Evolutionary conservation across 1,284 basidiomycete genomes (phyloP).

Genomic region (Acaromyces ingoldii): DNA sequence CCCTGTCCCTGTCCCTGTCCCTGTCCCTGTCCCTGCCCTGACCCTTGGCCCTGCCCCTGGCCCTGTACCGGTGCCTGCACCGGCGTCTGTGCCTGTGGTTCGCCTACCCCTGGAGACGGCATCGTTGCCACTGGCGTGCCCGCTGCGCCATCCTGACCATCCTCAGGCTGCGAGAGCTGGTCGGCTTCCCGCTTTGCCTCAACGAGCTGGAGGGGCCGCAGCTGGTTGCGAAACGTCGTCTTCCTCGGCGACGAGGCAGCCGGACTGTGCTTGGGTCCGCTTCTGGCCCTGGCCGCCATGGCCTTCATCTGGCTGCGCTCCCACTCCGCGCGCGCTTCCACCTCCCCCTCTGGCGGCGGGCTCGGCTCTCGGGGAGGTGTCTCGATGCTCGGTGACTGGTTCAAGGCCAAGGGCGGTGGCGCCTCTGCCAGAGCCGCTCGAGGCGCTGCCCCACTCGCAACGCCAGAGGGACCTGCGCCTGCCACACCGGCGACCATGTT

Average conservation of each 20-base stretch:
- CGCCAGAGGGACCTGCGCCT: neutral
- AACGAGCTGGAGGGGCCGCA: slow-evolving; percentile 34
- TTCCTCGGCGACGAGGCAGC: neutral
- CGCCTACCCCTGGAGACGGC: too few species aligned
- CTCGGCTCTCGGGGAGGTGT: slow-evolving; percentile 30
- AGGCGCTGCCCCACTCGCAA: neutral
- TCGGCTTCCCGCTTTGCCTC: slow-evolving; percentile 14
- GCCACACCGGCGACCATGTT: neutral
- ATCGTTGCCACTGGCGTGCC: too few species aligned
- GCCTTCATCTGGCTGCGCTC: slow-evolving; percentile 39
- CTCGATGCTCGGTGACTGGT: slow-evolving; percentile 9
- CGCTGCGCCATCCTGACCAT: too few species aligned
- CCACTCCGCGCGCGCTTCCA: slow-evolving; percentile 47
- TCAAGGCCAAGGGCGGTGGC: slow-evolving; percentile 1
- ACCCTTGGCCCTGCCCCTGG: neutral
- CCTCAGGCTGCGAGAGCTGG: neutral
- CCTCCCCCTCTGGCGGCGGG: slow-evolving; percentile 46
- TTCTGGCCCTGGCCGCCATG: slow-evolving; percentile 13
- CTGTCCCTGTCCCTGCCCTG: neutral
- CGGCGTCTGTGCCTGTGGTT: neutral
- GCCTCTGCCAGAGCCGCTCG: slow-evolving; percentile 12
- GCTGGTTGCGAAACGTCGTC: slow-evolving; percentile 23
- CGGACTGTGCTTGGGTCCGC: neutral
- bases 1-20: neutral
- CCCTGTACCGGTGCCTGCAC: neutral